Evolutionary conservation across 768 basidiomycete species (phyloP).

Genomic region (Kwoniella newhampshirensis): DNA sequence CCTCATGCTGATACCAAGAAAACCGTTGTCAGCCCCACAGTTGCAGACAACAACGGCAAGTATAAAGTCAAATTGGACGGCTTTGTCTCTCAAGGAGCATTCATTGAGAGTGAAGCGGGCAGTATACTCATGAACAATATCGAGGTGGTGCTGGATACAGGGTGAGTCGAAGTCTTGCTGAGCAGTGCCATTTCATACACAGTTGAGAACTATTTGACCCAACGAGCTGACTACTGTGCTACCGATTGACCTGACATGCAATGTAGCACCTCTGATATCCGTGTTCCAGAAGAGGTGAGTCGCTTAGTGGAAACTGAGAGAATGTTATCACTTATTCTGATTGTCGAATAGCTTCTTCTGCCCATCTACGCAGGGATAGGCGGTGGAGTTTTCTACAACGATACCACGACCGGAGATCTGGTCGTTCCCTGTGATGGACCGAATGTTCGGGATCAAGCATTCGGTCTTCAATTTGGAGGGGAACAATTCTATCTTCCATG

Average conservation of each 20-base stretch:
- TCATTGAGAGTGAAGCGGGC: neutral
- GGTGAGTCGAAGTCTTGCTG: slow-evolving; percentile 2
- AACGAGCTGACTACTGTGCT: too few relatives aligned
- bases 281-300: slow-evolving; percentile 12
- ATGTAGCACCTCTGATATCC: slow-evolving; percentile 7
- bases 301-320: neutral
- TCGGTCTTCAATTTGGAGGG: slow-evolving; percentile 11
- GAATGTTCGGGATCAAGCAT: slow-evolving; percentile 2
- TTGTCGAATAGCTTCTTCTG: slow-evolving; percentile 3
- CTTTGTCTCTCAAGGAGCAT: neutral
- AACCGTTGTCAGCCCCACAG: too few relatives aligned
- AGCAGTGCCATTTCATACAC: too few relatives aligned
- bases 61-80: slow-evolving; percentile 7
- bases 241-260: neutral
- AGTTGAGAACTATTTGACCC: too few relatives aligned
- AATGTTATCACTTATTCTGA: neutral
- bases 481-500: slow-evolving; percentile 4
- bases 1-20: slow-evolving; percentile 10
- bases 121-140: slow-evolving; percentile 1
- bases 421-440: slow-evolving; percentile 13
- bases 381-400: neutral
- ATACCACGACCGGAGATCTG: neutral
- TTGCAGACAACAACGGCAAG: too few relatives aligned
- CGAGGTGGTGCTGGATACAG: slow-evolving; percentile 13
- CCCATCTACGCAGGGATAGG: slow-evolving; percentile 12